These are phyloP conservation scores for Colletotrichum coccodes DNA, from an alignment of 2,329 filamentous ascomycete genomes.

Conservation along the genomic window DNA sequence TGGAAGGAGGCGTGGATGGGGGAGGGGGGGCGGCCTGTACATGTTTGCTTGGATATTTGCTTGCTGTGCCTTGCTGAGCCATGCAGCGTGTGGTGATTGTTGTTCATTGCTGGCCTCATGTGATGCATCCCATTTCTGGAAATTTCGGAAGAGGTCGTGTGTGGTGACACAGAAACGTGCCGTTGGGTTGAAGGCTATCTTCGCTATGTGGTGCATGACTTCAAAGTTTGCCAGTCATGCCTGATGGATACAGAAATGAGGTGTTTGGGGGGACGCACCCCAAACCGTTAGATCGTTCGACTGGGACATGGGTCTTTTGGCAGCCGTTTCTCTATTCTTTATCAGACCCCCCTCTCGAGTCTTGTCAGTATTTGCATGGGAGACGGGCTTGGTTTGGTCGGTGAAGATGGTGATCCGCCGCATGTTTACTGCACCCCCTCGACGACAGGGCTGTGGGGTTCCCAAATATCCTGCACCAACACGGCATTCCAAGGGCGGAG, in stretches of 20 bases:
- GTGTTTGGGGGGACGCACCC: neutral
- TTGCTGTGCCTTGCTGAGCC: neutral
- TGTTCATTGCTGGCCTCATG: neutral
- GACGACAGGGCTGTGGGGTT: conserved; percentile 5
- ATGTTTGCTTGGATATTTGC: conserved; percentile 12
- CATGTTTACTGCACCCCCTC: conserved; percentile 8
- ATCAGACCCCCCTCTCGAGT: neutral
- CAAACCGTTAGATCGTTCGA: neutral
- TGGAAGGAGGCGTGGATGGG: neutral
- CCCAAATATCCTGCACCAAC: neutral
- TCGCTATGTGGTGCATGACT: conserved; percentile 1
- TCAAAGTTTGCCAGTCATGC: neutral
- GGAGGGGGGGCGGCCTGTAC: neutral
- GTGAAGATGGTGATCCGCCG: conserved; percentile 5
- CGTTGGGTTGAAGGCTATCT: neutral
- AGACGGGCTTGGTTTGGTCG: neutral
- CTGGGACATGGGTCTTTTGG: neutral
- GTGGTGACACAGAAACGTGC: neutral
- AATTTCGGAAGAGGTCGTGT: neutral
- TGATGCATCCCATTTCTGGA: neutral
- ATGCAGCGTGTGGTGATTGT: neutral
- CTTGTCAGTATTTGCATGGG: neutral
- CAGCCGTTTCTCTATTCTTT: neutral
- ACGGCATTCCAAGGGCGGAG: neutral
- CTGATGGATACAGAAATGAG: neutral